Evolutionary conservation across 345 rosid species (phyloP), one percentile per base, ranked within the genome.

Genomic region (Gossypium australe): DNA sequence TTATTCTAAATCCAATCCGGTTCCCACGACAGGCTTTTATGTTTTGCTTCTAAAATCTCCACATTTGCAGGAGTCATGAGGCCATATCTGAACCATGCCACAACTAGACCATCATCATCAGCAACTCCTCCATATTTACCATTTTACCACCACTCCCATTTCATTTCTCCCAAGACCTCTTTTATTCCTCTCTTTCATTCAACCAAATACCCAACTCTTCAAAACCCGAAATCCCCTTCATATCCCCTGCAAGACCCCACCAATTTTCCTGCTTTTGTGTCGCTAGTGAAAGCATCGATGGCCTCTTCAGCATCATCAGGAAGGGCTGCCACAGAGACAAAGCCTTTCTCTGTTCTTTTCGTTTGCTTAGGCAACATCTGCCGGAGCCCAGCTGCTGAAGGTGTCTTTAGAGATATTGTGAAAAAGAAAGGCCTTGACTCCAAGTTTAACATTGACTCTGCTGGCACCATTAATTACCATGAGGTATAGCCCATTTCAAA

Each of bases 311-410:
- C 84, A 29, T 72, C 86, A 24, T 59, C 76, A 74, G 45, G 81
- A 48, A 82, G 67, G 27, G 67, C 80, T 2, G 78, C 18, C 16
- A 34, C 84, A 9, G 83, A 75, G 86, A 79, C 83, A 34, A 89
- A 84, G 79, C 98, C 96, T 22, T 89, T 85, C 80, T 84, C 96
- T 51, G 96, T 95, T 64, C 90, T 92, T 43, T 94, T 94, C 66
- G 99, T 89, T 44, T 94, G 98, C 79, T 85, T 89, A 2, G 99
- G 99, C 43, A 92, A 94, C 81, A 94, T 91, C 64, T 94, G 98
- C 75, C 86, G 98, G 29, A 95, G 99, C 78, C 99, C 98, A 65
- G 96, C 97, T 69, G 99, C 99, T 3, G 99, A 95, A 88, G 98
- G 93, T 52, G 98, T 95, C 68, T 91, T 95, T 12, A 89, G 82